Evolutionary conservation across 176 grass and related monocot species (phyloP).

Genomic region (Oryza nivara): DNA sequence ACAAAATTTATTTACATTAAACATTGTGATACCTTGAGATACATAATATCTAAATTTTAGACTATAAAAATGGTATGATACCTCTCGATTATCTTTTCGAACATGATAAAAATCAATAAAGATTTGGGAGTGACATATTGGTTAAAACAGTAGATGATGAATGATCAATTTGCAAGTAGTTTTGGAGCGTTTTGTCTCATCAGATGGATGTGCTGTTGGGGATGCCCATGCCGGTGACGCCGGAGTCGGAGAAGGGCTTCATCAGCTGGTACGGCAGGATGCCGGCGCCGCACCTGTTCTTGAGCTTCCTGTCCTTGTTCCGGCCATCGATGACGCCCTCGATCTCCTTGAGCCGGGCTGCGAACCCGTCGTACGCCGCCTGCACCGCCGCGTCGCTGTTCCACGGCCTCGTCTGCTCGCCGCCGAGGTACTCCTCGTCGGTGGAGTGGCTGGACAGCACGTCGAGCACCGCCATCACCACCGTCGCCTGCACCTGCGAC

Average conservation of each 20-base stretch:
- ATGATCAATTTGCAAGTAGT: neutral
- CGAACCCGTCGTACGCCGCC: slow-evolving; percentile 46
- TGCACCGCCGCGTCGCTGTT: slow-evolving; percentile 40
- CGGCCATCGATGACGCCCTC: slow-evolving; percentile 60
- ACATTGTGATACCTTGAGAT: too few species aligned
- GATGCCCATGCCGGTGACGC: slow-evolving; percentile 68
- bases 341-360: slow-evolving; percentile 56
- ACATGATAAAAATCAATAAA: too few species aligned
- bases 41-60: too few species aligned
- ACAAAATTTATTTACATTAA: too few species aligned
- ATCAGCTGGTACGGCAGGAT: slow-evolving; percentile 78
- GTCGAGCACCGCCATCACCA: slow-evolving; percentile 68
- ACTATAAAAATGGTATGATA: too few species aligned
- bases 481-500: slow-evolving; percentile 68
- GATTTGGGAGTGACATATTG: too few species aligned
- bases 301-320: slow-evolving; percentile 56
- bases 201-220: slow-evolving; percentile 81
- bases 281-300: slow-evolving; percentile 70
- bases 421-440: slow-evolving; percentile 90
- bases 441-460: slow-evolving; percentile 71
- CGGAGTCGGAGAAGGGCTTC: slow-evolving; percentile 58
- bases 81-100: too few species aligned
- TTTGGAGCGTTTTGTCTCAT: neutral
- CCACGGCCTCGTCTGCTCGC: slow-evolving; percentile 51
- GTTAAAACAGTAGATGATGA: too few species aligned